Conservation (phyloP, 768 basidiomycete genomes). For the Hydnomerulius pinastri region DNA sequence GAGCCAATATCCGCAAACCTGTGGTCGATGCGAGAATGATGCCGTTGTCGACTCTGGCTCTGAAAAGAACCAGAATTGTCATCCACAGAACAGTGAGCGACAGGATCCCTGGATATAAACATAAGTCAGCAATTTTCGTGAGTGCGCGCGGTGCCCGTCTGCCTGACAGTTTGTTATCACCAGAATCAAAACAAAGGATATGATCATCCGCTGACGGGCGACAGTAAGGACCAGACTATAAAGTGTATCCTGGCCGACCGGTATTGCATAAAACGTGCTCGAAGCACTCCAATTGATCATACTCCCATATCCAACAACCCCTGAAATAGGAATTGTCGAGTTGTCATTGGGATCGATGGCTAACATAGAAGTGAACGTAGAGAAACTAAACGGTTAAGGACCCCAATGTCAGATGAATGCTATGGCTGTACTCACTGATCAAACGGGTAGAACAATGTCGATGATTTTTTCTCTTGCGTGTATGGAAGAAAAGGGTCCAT, state of each 20-base stretch:
- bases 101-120: background rate
- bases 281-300: background rate
- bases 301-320: constrained; percentile 4
- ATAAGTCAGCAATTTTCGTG: no score
- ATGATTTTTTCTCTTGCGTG: constrained; percentile 1
- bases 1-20: background rate
- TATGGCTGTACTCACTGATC: background rate
- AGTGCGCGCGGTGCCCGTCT: no score
- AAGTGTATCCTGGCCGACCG: background rate
- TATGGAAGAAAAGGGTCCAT: constrained; percentile 7
- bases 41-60: background rate
- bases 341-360: constrained; percentile 7
- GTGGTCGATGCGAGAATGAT: constrained; percentile 2
- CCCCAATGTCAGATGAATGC: background rate
- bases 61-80: constrained; percentile 4
- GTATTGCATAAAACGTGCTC: background rate
- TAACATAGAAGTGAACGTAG: background rate
- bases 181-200: background rate
- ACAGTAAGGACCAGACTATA: background rate
- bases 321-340: constrained; percentile 1
- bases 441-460: constrained; percentile 4
- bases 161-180: constrained; percentile 1
- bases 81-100: constrained; percentile 5
- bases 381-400: background rate
- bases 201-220: background rate